Percentiles rank a stretch among this genome's conserved stretches.
phyloP scores from a whole-genome alignment of 129 eudicot species.

The Helichrysum umbraculigerum region DNA sequence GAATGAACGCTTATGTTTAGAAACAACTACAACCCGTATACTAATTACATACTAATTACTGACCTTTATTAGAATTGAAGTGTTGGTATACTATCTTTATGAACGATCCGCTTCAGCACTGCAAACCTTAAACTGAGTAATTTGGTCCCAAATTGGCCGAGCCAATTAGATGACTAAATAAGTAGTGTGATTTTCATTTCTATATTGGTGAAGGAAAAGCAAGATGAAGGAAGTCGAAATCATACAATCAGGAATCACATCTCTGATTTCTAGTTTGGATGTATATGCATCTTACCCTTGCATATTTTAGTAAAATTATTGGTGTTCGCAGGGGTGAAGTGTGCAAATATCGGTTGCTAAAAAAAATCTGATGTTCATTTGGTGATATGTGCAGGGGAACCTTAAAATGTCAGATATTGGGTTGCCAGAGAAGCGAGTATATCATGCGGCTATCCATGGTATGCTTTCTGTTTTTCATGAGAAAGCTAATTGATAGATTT shows the following conservation, averaged over 20 bases:
- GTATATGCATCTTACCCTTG: not conserved
- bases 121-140: not conserved
- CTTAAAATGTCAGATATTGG: slow-evolving; percentile 79
- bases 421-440: slow-evolving; percentile 86
- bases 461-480: slow-evolving; percentile 68
- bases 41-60: no score
- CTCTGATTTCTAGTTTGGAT: not conserved
- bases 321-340: not conserved
- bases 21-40: not conserved
- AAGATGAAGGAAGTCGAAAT: not conserved
- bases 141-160: not conserved
- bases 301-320: not conserved
- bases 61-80: not conserved
- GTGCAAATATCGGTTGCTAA: not conserved
- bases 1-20: not conserved
- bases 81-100: not conserved
- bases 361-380: slow-evolving; percentile 9
- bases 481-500: slow-evolving; percentile 66
- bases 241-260: no score
- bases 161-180: not conserved
- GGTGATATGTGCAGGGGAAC: slow-evolving; percentile 65
- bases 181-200: not conserved
- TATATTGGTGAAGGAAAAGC: no score
- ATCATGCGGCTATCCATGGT: slow-evolving; percentile 91
- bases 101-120: not conserved